phyloP scores from a whole-genome alignment of 1,284 basidiomycete species.

The Waitea zeae region DNA sequence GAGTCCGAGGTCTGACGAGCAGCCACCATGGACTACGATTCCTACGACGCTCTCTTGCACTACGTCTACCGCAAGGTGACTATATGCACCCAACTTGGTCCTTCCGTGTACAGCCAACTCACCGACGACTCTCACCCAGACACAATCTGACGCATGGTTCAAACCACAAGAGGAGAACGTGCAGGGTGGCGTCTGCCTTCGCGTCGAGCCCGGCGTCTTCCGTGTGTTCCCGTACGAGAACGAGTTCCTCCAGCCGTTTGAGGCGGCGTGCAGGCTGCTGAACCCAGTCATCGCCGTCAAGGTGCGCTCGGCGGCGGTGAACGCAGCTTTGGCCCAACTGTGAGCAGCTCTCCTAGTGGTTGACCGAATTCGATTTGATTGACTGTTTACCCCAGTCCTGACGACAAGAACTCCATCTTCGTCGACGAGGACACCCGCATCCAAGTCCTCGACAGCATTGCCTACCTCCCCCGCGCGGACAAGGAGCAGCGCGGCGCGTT shows the following conservation, averaged over 20 bases:
- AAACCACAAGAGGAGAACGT: conserved; percentile 58
- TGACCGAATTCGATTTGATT: not conserved
- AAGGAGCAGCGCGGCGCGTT: conserved; percentile 69
- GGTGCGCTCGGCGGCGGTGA: conserved; percentile 65
- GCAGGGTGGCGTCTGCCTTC: conserved; percentile 49
- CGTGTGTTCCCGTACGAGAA: conserved; percentile 57
- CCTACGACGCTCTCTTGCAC: conserved; percentile 53
- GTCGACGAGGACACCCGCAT: conserved; percentile 43
- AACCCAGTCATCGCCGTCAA: conserved; percentile 74
- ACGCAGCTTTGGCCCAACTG: conserved; percentile 55
- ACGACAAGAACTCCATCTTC: conserved; percentile 29
- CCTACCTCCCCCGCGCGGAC: conserved; percentile 46
- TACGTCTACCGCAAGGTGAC: conserved; percentile 29
- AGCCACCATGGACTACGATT: conserved; percentile 59
- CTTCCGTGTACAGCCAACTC: not conserved
- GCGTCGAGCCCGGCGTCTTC: conserved; percentile 40
- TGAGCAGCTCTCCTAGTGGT: conserved; percentile 18
- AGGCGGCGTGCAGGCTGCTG: conserved; percentile 47
- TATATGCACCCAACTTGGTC: not conserved
- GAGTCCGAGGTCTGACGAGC: too few relatives aligned
- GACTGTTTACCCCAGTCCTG: conserved; percentile 16
- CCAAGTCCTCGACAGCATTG: conserved; percentile 47
- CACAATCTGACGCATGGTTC: conserved; percentile 27
- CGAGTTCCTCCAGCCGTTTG: conserved; percentile 41
- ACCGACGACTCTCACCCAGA: not conserved